Evolutionary conservation across 257 asterid genomes (phyloP).

Genomic region (Solanum commersonii): DNA sequence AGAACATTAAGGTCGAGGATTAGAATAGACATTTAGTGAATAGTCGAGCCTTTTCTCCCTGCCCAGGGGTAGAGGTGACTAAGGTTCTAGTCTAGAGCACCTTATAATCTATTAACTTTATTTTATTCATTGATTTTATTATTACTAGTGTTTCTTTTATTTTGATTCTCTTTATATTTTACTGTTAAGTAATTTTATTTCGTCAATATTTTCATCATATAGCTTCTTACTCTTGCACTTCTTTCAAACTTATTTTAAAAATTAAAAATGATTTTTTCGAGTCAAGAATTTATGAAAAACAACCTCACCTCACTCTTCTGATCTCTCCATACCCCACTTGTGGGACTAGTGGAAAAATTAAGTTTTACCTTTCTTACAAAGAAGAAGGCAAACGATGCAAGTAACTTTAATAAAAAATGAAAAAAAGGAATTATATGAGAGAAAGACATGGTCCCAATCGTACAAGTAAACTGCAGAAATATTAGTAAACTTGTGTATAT

Average conservation of each 20-base stretch:
- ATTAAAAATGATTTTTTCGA: background rate
- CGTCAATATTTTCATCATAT: background rate
- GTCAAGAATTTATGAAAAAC: background rate
- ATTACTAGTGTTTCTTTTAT: background rate
- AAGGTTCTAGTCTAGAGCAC: background rate
- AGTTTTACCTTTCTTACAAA: background rate
- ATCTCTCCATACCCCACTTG: background rate
- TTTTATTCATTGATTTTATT: background rate
- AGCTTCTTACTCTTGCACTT: background rate
- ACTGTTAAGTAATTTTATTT: background rate
- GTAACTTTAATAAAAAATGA: background rate
- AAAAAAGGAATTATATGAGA: background rate
- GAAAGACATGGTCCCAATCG: background rate
- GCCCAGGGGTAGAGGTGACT: background rate
- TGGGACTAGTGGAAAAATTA: background rate
- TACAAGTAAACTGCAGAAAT: background rate
- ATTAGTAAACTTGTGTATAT: background rate
- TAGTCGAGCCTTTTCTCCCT: background rate
- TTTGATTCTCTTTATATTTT: background rate
- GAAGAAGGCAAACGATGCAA: background rate
- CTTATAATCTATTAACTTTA: background rate
- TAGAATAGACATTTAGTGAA: background rate
- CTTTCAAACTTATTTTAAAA: background rate
- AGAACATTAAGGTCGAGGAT: background rate
- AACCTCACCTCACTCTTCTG: background rate